Base-by-base conservation (phyloP, 495 filamentous ascomycete genomes). In the Trichoderma erinaceum region DNA sequence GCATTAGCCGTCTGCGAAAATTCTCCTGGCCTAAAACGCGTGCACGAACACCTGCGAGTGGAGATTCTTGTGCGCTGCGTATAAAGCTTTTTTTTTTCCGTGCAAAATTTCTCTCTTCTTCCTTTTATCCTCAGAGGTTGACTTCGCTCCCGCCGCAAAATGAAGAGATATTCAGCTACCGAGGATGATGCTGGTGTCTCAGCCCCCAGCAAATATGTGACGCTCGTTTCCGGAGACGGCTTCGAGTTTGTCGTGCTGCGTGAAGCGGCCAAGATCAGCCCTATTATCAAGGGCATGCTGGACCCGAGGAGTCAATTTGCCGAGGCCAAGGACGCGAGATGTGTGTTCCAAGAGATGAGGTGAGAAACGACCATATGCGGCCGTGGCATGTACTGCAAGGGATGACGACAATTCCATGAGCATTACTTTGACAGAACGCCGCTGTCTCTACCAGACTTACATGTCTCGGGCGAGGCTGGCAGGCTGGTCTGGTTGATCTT, bases 191-290 rank as follows among this genome's bases (percentile, higher is more conserved):
- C 29, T 29, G 29, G 4, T 27, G n/a, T 23, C 15, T 12, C 63
- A 4, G 11, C 63, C 10, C 63, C 63, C n/a, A 41, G 76, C 74
- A 86, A 90, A 69, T 97, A 90, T 71, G 87, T 98, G 66, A 97
- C 95, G 0, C 84, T 99, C 4, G 82, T 96, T 23, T 97, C 93
- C 0, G 84, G 80, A 68, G 96, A 98, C 75, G 91, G 88, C 58
- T 97, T 89, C 76, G 92, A 97, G 75, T 98, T 93, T 75, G 85
- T 96, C 63, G 79, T 97, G 44, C 87, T 88, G 7, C 88, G 92
- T 61, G 91, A 90, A 63, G 88, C 90, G 0, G 87, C 92, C 58
- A 85, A 85, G 69, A 77, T 91, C 64, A 92, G 91, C 23, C 88
- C 88, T 23, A 89, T 88, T 23, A 91, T 99, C 72, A 88, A 85